phyloP scores from a whole-genome alignment of 1,284 basidiomycete species.

The Boletus smithii region DNA sequence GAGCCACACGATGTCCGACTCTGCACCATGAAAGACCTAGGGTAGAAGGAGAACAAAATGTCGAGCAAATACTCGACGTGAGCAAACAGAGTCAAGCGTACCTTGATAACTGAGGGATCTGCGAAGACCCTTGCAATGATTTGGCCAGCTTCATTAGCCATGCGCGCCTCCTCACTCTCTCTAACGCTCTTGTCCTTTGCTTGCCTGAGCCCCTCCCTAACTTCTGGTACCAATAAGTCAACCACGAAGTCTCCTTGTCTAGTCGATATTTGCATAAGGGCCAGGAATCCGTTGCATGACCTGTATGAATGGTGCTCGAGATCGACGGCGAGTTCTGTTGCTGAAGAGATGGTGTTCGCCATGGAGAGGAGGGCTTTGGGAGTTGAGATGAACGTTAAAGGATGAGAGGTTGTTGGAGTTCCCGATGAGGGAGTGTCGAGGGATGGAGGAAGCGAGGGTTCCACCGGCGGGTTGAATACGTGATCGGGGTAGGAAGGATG shows the following conservation, averaged over 20 bases:
- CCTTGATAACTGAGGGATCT: constrained; percentile 84
- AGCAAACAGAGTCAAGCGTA: constrained; percentile 31
- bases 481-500: constrained; percentile 68
- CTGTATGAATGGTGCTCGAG: constrained; percentile 91
- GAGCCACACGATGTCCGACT: constrained; percentile 93
- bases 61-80: neutral
- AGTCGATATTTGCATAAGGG: constrained; percentile 92
- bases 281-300: constrained; percentile 84
- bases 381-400: constrained; percentile 75
- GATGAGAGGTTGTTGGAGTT: constrained; percentile 18
- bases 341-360: constrained; percentile 61
- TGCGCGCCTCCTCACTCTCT: constrained; percentile 14
- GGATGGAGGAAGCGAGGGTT: constrained; percentile 48
- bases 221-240: constrained; percentile 63
- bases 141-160: constrained; percentile 53
- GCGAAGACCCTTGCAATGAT: constrained; percentile 58
- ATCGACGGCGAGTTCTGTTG: constrained; percentile 88
- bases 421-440: constrained; percentile 37
- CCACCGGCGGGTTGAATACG: constrained; percentile 53
- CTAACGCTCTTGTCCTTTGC: constrained; percentile 17
- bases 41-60: neutral
- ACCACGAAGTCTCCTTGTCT: constrained; percentile 84
- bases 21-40: constrained; percentile 91
- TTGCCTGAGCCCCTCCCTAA: constrained; percentile 73
- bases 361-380: constrained; percentile 55